Percentiles rank a stretch among this genome's conserved stretches.
These are phyloP conservation scores for Tilletia caries DNA, from an alignment of 1,284 basidiomycete species.

Conservation along the genomic window DNA sequence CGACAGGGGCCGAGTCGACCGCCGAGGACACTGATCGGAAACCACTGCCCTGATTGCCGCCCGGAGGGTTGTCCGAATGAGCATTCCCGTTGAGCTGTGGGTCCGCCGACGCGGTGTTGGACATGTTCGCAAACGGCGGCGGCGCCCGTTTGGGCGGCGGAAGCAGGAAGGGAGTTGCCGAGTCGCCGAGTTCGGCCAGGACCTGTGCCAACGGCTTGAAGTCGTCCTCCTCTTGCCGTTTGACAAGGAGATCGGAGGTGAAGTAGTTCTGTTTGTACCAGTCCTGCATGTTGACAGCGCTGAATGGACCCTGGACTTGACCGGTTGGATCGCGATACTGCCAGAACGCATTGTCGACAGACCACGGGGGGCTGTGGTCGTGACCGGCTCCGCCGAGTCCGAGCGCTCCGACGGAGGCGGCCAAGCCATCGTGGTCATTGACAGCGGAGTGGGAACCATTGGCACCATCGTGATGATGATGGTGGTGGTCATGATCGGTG, in stretches of 20 bases:
- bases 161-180: conserved; percentile 53
- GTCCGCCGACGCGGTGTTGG: too few species aligned
- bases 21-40: not conserved
- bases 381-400: not conserved
- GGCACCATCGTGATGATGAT: too few species aligned
- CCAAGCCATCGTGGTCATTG: not conserved
- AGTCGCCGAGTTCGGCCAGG: conserved; percentile 49
- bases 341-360: conserved; percentile 73
- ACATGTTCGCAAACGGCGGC: too few species aligned
- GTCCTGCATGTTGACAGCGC: conserved; percentile 85
- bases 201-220: conserved; percentile 54
- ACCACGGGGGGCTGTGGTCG: conserved; percentile 25
- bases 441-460: too few species aligned
- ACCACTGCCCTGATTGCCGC: too few species aligned
- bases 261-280: conserved; percentile 94
- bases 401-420: not conserved
- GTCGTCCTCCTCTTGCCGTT: conserved; percentile 60
- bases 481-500: not conserved
- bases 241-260: conserved; percentile 76
- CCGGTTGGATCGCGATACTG: conserved; percentile 86
- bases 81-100: too few species aligned
- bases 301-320: conserved; percentile 90
- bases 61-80: too few species aligned
- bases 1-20: not conserved
- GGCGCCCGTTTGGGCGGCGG: conserved; percentile 24